A percentile compares a stretch with the other conserved stretches of the same genome.
Conservation (phyloP, 1,284 basidiomycete species). For the Marasmius tenuissimus region DNA sequence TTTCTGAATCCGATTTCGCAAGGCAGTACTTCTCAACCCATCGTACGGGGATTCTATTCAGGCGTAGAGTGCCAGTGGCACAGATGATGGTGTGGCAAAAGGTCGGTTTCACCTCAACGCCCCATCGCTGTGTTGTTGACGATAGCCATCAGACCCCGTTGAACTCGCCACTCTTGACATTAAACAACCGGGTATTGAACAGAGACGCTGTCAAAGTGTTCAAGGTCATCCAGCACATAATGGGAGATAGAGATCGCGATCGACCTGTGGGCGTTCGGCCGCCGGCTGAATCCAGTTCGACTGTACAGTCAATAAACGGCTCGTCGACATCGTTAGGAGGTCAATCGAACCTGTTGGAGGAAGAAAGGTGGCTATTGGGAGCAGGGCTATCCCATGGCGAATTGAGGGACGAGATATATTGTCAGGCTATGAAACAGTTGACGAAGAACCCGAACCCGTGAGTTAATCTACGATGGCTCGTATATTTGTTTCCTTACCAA, state of each 20-base stretch:
- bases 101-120: constrained; percentile 32
- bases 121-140: constrained; percentile 4
- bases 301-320: constrained; percentile 43
- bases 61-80: constrained; percentile 74
- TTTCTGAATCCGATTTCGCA: constrained; percentile 82
- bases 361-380: constrained; percentile 83
- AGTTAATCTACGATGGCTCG: constrained; percentile 22
- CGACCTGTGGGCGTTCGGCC: constrained; percentile 47
- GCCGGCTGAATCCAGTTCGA: constrained; percentile 38
- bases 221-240: constrained; percentile 86
- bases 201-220: constrained; percentile 83
- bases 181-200: constrained; percentile 59
- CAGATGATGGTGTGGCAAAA: constrained; percentile 92
- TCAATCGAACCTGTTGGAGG: constrained; percentile 62
- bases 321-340: constrained; percentile 52
- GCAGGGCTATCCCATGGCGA: constrained; percentile 79
- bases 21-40: constrained; percentile 88
- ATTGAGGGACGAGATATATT: constrained; percentile 89
- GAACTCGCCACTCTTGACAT: constrained; percentile 68
- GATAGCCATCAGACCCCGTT: constrained; percentile 51
- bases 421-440: constrained; percentile 89
- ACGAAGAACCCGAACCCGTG: constrained; percentile 78
- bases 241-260: constrained; percentile 86
- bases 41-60: constrained; percentile 80
- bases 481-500: constrained; percentile 3